Conservation (phyloP, 2,329 filamentous ascomycete species). For the Exophiala calicioides region DNA sequence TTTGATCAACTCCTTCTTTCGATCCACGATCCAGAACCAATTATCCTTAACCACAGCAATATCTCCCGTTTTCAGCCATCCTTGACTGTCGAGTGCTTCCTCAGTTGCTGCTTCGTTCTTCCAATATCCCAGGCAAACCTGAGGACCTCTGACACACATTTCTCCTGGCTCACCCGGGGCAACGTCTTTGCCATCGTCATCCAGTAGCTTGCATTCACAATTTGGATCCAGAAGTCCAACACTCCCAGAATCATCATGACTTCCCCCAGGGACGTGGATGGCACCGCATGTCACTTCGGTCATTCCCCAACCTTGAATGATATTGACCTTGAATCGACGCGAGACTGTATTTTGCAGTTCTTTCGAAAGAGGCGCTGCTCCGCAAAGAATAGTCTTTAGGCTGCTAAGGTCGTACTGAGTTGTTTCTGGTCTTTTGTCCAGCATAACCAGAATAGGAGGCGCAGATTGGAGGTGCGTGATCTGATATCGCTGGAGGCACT, state of each 20-base stretch:
- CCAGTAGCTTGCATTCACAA: slow-evolving; percentile 60
- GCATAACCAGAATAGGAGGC: slow-evolving; percentile 61
- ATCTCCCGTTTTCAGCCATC: slow-evolving; percentile 65
- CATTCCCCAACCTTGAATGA: slow-evolving; percentile 69
- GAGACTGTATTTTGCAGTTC: slow-evolving; percentile 59
- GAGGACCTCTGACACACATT: slow-evolving; percentile 73
- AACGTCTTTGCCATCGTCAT: slow-evolving; percentile 53
- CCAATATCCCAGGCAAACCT: slow-evolving; percentile 75
- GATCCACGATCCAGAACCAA: slow-evolving; percentile 70
- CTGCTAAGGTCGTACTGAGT: slow-evolving; percentile 60
- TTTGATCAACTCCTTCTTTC: slow-evolving; percentile 60
- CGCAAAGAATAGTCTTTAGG: slow-evolving; percentile 58
- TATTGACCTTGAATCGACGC: slow-evolving; percentile 56
- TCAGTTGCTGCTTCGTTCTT: slow-evolving; percentile 70
- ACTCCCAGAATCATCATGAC: slow-evolving; percentile 64
- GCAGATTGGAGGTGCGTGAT: slow-evolving; percentile 59
- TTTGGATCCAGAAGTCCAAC: slow-evolving; percentile 51
- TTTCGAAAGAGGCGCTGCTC: slow-evolving; percentile 59
- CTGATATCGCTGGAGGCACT: slow-evolving; percentile 52
- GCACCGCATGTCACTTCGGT: slow-evolving; percentile 65
- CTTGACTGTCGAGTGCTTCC: slow-evolving; percentile 64
- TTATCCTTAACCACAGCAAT: slow-evolving; percentile 60
- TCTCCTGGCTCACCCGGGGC: slow-evolving; percentile 56
- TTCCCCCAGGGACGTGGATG: slow-evolving; percentile 62
- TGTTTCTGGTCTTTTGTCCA: slow-evolving; percentile 54